Evolutionary conservation across 768 basidiomycete genomes (phyloP).

Genomic region (Mycena venus): DNA sequence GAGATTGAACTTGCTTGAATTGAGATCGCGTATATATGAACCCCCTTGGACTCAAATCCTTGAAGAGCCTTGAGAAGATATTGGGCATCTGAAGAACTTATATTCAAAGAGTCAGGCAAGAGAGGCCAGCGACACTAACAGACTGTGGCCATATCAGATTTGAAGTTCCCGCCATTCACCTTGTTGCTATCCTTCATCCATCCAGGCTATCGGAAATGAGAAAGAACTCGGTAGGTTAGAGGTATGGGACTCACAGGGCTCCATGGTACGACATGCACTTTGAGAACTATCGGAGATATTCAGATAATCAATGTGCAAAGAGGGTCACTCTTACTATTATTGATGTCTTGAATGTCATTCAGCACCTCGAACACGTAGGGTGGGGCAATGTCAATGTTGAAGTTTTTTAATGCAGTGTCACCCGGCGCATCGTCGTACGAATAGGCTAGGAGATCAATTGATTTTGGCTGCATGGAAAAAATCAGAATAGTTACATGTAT

Average conservation of each 20-base stretch:
- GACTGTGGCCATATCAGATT: background rate
- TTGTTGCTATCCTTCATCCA: conserved; percentile 5
- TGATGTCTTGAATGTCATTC: conserved; percentile 40
- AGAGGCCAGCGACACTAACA: background rate
- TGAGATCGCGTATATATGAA: conserved; percentile 6
- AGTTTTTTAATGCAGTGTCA: conserved; percentile 43
- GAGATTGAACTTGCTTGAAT: background rate
- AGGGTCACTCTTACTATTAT: background rate
- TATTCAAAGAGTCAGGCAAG: background rate
- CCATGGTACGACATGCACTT: conserved; percentile 13
- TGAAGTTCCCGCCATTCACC: conserved; percentile 5
- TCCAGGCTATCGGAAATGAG: background rate
- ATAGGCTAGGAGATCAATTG: conserved; percentile 35
- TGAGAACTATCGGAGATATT: background rate
- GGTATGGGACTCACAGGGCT: background rate
- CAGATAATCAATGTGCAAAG: background rate
- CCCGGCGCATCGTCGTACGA: conserved; percentile 44
- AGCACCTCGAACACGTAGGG: conserved; percentile 47
- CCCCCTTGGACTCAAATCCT: conserved; percentile 4
- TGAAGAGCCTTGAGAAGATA: conserved; percentile 12
- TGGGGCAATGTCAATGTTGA: conserved; percentile 46
- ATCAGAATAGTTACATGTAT: background rate
- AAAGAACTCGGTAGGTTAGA: background rate
- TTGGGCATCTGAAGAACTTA: background rate
- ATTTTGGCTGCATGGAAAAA: background rate